Conservation (phyloP, 169 alveolate genomes). For the Eimeria sp. region DNA sequence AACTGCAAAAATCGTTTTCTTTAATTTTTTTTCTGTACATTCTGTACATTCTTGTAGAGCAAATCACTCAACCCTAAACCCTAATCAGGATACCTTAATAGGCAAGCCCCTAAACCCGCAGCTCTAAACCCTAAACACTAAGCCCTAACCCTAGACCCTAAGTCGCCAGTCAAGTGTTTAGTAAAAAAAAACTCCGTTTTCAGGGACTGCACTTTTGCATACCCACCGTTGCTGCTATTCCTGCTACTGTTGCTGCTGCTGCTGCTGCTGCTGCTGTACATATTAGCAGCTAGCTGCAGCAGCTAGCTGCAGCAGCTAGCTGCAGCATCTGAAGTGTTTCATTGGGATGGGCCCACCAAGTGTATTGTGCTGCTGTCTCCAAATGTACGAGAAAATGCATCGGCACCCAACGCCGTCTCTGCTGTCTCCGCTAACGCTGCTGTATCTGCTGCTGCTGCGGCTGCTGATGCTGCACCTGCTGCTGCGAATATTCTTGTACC, state of each 20-base stretch:
- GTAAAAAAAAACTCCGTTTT: background rate
- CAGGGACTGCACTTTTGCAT: background rate
- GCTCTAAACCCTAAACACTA: background rate
- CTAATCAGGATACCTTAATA: background rate
- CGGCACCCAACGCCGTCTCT: background rate
- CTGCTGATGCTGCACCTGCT: background rate
- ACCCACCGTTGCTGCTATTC: background rate
- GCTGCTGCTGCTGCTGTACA: slow-evolving; percentile 36
- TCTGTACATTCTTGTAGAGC: background rate
- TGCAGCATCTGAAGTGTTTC: slow-evolving; percentile 23
- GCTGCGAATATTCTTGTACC: background rate
- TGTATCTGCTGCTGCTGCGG: background rate
- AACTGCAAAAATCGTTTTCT: no score
- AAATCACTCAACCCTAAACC: background rate
- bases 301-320: slow-evolving; percentile 28
- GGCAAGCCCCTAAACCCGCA: background rate
- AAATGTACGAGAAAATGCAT: slow-evolving; percentile 10
- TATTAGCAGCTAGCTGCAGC: slow-evolving; percentile 25
- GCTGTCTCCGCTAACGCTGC: background rate
- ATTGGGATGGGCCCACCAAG: background rate
- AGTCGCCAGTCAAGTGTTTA: background rate
- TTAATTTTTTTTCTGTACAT: no score
- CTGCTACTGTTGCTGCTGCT: slow-evolving; percentile 37
- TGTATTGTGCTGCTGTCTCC: background rate
- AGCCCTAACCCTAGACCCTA: background rate